Conservation (phyloP, 768 basidiomycete species). For the Boletus huronensis region DNA sequence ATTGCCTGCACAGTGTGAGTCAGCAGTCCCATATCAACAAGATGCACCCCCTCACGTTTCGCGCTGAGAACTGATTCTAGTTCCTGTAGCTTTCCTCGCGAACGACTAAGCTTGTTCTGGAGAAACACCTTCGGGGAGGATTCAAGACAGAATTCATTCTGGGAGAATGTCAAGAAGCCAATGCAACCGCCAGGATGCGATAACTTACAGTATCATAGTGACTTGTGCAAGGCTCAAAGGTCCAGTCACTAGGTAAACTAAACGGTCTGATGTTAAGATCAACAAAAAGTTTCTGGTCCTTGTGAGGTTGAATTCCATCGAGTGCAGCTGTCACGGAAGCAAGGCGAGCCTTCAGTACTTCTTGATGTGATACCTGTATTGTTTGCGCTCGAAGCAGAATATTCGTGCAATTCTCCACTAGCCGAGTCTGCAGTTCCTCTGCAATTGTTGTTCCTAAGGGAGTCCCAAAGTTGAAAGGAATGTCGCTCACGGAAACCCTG, state of each 20-base stretch:
- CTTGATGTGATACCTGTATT: constrained; percentile 57
- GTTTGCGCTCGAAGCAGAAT: constrained; percentile 58
- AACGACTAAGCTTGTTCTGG: constrained; percentile 70
- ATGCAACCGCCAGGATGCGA: background rate
- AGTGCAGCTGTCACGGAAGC: constrained; percentile 46
- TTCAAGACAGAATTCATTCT: constrained; percentile 57
- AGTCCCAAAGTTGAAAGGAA: background rate
- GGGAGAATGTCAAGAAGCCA: background rate
- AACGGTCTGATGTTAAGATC: constrained; percentile 69
- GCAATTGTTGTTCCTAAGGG: constrained; percentile 2
- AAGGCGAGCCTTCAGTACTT: constrained; percentile 51
- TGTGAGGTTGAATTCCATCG: constrained; percentile 47
- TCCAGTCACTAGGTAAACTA: constrained; percentile 59
- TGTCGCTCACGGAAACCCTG: constrained; percentile 64
- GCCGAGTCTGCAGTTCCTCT: constrained; percentile 70
- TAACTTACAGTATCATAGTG: constrained; percentile 72
- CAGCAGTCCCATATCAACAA: background rate
- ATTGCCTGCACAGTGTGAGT: constrained; percentile 37
- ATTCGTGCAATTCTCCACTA: constrained; percentile 52
- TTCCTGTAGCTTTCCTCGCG: constrained; percentile 61
- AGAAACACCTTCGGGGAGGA: constrained; percentile 70
- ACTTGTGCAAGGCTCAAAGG: constrained; percentile 68
- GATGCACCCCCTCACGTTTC: constrained; percentile 49
- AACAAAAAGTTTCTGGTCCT: constrained; percentile 72
- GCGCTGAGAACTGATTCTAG: constrained; percentile 51